Percentiles rank a stretch among this genome's conserved stretches.
These are phyloP conservation scores for Magnaporthales sp. DNA, from an alignment of 2,329 filamentous ascomycete genomes.

Conservation along the genomic window DNA sequence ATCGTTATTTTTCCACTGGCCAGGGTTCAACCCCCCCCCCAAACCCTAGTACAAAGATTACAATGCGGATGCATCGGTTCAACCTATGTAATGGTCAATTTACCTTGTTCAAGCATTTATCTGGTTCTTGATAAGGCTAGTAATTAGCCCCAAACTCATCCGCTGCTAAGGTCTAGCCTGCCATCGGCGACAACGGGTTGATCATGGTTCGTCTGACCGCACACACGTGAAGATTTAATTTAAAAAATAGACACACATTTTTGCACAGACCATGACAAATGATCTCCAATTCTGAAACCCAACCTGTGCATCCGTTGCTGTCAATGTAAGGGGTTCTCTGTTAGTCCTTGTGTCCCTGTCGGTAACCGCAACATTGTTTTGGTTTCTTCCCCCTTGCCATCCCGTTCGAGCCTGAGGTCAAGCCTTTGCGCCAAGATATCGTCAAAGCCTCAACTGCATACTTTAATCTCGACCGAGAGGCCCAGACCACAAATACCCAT, in stretches of 20 bases:
- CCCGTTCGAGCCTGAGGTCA: not conserved
- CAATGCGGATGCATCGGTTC: not conserved
- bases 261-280: slow-evolving; percentile 2
- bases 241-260: not conserved
- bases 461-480: not conserved
- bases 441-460: not conserved
- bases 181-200: not conserved
- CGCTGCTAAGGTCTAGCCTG: not conserved
- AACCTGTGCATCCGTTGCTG: not conserved
- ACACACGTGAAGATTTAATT: not conserved
- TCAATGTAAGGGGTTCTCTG: not conserved
- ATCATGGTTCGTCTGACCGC: not conserved
- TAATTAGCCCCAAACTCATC: not conserved
- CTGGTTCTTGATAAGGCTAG: not conserved
- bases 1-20: not conserved
- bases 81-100: not conserved
- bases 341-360: not conserved
- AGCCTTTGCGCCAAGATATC: not conserved
- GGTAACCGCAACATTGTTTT: not conserved
- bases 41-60: not conserved
- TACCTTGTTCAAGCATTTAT: not conserved
- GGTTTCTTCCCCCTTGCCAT: not conserved
- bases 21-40: not conserved
- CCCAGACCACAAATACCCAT: not conserved
- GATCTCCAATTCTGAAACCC: not conserved